Base-by-base conservation (phyloP, 2,329 filamentous ascomycete species). In the Xylariaceae sp. region DNA sequence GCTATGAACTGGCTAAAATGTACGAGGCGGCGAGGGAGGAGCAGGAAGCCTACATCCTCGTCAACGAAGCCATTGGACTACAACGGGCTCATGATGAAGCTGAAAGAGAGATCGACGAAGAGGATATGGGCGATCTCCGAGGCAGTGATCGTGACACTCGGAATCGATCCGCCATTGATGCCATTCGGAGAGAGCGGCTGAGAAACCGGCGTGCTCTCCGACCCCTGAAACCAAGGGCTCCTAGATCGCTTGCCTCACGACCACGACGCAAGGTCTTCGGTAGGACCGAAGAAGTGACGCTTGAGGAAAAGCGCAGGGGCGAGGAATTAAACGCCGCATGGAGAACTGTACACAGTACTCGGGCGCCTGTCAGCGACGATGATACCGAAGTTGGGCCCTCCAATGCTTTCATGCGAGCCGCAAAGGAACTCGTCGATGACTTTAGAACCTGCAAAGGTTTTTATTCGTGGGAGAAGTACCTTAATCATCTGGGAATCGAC, bases 1-100 rank as follows among this genome's bases (percentile, higher is more conserved):
- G 89, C 37, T 83, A 88, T 29, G 83, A 89, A 63, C 76, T 96
- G 9, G 89, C 89, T 12, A 91, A 88, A 63, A 83, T 96, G 69
- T 96, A 95, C 65, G 89, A 95, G 67, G 83, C 80, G 58, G 80
- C 80, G 42, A 85, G 85, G 58, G 83, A 86, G 71, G 84, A 81
- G 19, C 87, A 91, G 63, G 84, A 89, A 64, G 91, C 91, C 1
- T 81, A 91, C 54, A 84, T 87, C 55, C 81, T 91, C 47, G 83
- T 89, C 46, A 87, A 86, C 32, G 87, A 95, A 67, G 85, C 89
- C 8, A 80, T 92, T 61, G 77, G 82, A 30, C 73, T 91, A 19
- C 80, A 80, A 57, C 78, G 79, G 53, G 72, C 70, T 10, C 72
- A 73, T 49, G 72, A 74, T 18, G 63, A 69, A 51, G 65, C 58